Percentiles rank a stretch among this genome's conserved stretches.
Conservation (phyloP, 352 stramenopile genomes). For the Phytophthora colocasiae region DNA sequence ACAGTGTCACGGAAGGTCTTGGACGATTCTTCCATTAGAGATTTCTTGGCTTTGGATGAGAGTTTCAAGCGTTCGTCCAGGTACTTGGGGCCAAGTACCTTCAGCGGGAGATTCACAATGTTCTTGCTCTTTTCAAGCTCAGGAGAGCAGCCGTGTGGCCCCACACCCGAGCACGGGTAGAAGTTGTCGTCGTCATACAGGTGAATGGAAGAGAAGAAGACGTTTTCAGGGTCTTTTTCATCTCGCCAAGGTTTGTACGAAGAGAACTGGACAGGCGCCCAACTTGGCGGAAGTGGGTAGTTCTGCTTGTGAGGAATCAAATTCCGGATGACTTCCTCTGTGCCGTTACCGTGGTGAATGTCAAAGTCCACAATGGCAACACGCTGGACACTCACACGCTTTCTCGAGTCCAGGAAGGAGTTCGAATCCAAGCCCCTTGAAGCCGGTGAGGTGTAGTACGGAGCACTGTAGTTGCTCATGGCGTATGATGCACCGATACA, state of each 20-base stretch:
- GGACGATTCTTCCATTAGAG: slow-evolving; percentile 58
- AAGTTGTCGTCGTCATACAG: slow-evolving; percentile 72
- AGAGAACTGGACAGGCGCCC: slow-evolving; percentile 60
- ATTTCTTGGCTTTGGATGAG: slow-evolving; percentile 58
- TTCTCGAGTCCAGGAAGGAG: slow-evolving; percentile 9
- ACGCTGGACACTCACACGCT: slow-evolving; percentile 40
- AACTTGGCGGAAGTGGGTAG: slow-evolving; percentile 70
- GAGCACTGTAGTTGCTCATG: slow-evolving; percentile 52
- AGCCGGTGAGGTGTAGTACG: slow-evolving; percentile 43
- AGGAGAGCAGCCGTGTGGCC: slow-evolving; percentile 52
- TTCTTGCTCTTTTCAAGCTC: slow-evolving; percentile 57
- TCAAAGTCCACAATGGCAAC: slow-evolving; percentile 77
- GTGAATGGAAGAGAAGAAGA: slow-evolving; percentile 74
- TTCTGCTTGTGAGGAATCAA: slow-evolving; percentile 66
- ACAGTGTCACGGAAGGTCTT: slow-evolving; percentile 55
- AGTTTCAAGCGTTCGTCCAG: slow-evolving; percentile 67
- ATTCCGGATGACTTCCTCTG: slow-evolving; percentile 71
- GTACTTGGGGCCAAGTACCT: slow-evolving; percentile 58
- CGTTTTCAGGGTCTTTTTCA: slow-evolving; percentile 65
- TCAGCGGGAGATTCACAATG: slow-evolving; percentile 65
- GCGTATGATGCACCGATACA: slow-evolving; percentile 68
- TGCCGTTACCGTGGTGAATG: slow-evolving; percentile 74
- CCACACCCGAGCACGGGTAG: slow-evolving; percentile 63
- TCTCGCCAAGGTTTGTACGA: slow-evolving; percentile 79
- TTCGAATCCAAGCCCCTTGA: background rate